Percentiles rank a stretch among this genome's conserved stretches.
These are phyloP conservation scores for Boehmeria nivea DNA, from an alignment of 306 rosid species.

Conservation along the genomic window DNA sequence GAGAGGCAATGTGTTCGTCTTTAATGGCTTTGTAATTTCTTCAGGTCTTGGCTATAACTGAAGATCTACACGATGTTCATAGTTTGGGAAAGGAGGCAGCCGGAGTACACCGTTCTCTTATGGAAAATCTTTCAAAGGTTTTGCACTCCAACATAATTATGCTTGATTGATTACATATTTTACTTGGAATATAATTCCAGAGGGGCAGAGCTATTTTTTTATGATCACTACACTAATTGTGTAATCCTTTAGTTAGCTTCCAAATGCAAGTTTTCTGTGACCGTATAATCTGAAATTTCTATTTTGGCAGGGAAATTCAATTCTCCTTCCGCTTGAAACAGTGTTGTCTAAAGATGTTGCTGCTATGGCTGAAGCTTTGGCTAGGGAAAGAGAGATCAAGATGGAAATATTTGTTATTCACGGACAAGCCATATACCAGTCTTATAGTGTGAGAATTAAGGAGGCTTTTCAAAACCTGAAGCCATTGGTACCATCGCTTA, in stretches of 20 bases:
- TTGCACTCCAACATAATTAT: not conserved
- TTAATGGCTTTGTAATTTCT: conserved; percentile 12
- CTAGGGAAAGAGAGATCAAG: conserved; percentile 67
- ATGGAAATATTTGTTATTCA: conserved; percentile 81
- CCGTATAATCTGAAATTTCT: conserved; percentile 26
- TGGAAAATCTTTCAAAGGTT: conserved; percentile 85
- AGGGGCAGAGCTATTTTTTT: not conserved
- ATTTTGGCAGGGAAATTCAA: conserved; percentile 62
- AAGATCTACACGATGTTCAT: conserved; percentile 86
- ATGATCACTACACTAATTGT: not conserved
- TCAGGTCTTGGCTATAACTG: conserved; percentile 87
- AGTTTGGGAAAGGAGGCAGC: conserved; percentile 93
- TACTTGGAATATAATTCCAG: not conserved
- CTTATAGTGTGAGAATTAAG: conserved; percentile 68
- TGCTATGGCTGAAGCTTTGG: conserved; percentile 80
- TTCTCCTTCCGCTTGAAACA: conserved; percentile 87
- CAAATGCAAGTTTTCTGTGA: conserved; percentile 14
- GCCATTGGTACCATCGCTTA: conserved; percentile 76
- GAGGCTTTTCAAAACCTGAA: conserved; percentile 68
- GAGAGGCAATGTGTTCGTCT: too few relatives aligned
- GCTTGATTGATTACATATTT: conserved; percentile 5
- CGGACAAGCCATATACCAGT: conserved; percentile 96
- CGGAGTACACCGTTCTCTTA: conserved; percentile 62
- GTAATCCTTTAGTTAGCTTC: conserved; percentile 3
- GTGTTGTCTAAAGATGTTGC: conserved; percentile 84